Conservation (phyloP, 2,329 filamentous ascomycete genomes). For the Xylariaceae sp. region DNA sequence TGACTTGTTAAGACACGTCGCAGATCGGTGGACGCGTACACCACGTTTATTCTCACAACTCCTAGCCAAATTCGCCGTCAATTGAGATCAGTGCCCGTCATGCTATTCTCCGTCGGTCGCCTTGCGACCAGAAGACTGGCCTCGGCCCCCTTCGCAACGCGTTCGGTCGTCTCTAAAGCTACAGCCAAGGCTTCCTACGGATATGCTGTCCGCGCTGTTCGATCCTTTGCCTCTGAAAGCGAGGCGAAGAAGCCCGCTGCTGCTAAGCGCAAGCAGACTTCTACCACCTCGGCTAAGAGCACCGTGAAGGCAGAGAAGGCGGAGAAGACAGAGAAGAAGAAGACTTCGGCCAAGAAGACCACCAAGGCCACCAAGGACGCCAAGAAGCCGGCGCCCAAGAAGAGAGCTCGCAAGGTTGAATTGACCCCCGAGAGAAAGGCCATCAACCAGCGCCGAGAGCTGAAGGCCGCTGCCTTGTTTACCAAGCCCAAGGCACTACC, state of each 20-base stretch:
- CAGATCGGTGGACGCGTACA: not conserved
- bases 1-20: not conserved
- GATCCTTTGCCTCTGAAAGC: conserved; percentile 19
- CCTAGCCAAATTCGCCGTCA: not conserved
- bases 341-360: conserved; percentile 4
- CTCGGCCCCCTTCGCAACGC: conserved; percentile 21
- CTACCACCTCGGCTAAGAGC: not conserved
- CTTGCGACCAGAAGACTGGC: conserved; percentile 35
- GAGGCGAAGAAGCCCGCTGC: conserved; percentile 19
- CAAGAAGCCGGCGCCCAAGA: not conserved
- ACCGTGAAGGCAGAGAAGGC: conserved; percentile 22
- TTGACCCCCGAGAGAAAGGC: conserved; percentile 23
- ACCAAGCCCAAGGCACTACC: conserved; percentile 36
- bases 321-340: conserved; percentile 25
- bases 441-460: conserved; percentile 21
- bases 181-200: conserved; percentile 6
- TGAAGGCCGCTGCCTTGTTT: conserved; percentile 41
- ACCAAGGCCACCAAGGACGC: conserved; percentile 4
- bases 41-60: not conserved
- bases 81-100: conserved; percentile 25
- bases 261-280: not conserved
- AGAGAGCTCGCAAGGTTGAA: conserved; percentile 4
- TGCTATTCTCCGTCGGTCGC: conserved; percentile 41
- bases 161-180: conserved; percentile 19
- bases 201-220: conserved; percentile 2